Base-by-base conservation (phyloP, 2,329 filamentous ascomycete genomes). In the Exophiala alcalophila region DNA sequence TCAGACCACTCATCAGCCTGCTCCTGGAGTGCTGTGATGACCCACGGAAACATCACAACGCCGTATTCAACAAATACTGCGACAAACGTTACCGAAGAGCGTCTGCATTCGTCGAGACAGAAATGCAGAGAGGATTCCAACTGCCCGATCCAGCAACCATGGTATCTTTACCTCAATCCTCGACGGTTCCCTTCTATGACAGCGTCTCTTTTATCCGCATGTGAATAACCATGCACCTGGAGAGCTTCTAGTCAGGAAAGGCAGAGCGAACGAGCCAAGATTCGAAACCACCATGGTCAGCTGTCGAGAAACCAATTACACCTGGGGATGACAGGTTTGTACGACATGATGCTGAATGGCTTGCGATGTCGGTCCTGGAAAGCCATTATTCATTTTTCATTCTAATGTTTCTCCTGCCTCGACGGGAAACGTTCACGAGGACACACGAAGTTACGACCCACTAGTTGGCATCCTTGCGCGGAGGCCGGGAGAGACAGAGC, bases 1-100 rank as follows among this genome's bases (percentile, higher is more conserved):
- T 98, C 42, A 81, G 82, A 58, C 82, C 84, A 2, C 70, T 96
- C 25, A 76, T 96, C 32, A 72, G 74, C 10, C 81, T 86, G 63
- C 81, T 98, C 53, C 70, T 94, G 35, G 88, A 95, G 56, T 97
- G 91, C 70, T 95, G 89, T 66, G 81, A 87, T 48, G 77, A 82
- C 42, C 85, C 89, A 5, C 75, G 76, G 51, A 81, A 83, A 58
- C 92, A 98, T 61, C 92, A 98, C 62, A 68, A 73, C 19, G 87
- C 89, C 5, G 84, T 98, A 28, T 96, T 80, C 61, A 87, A 95
- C 42, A 98, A 98, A 67, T 98, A 96, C 67, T 76, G 80, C 25
- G 86, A 94, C 63, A 85, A 83, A 61, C 81, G 86, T 39, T 97
- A 88, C 73, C 94, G 94, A 73, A 78, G 83, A 41, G 86, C 87